A percentile compares a stretch with the other conserved stretches of the same genome.
Evolutionary conservation across 768 basidiomycete species (phyloP).

Genomic region (Auricularia auricula-judae): DNA sequence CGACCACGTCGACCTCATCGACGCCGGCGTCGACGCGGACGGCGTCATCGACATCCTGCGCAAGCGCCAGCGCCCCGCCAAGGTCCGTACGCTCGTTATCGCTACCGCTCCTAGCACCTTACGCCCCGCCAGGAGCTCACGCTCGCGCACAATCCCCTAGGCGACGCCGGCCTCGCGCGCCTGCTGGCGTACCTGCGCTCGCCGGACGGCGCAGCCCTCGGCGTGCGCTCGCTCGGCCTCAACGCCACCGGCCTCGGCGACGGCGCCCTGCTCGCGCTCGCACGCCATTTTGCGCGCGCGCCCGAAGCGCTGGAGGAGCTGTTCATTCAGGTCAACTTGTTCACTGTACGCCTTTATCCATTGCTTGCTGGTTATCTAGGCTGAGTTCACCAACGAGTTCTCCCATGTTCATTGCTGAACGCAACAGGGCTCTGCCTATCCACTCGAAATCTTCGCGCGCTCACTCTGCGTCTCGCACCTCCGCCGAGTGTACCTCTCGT

Average conservation of each 20-base stretch:
- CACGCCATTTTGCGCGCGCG: neutral
- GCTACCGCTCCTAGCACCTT: neutral
- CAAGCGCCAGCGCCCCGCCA: neutral
- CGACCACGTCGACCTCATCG: neutral
- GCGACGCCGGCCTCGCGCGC: neutral
- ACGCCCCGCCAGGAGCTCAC: neutral
- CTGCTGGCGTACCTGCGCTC: neutral
- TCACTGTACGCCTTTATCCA: neutral
- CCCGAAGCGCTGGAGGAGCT: neutral
- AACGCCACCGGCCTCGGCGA: neutral
- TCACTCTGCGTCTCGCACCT: neutral
- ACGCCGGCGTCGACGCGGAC: neutral
- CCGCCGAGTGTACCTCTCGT: neutral
- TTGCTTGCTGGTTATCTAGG: neutral
- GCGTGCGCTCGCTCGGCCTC: neutral
- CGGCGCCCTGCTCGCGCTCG: neutral
- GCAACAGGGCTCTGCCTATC: neutral
- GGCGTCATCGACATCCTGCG: neutral
- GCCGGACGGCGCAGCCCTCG: neutral
- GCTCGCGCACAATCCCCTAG: neutral
- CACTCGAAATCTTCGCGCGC: neutral
- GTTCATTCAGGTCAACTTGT: neutral
- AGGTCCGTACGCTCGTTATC: neutral
- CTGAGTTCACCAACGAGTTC: neutral
- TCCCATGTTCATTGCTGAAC: neutral